Percentiles rank a stretch among this genome's conserved stretches.
Conservation (phyloP, 1,139 yeast species). For the Saccharomycopsis hybrid region DNA sequence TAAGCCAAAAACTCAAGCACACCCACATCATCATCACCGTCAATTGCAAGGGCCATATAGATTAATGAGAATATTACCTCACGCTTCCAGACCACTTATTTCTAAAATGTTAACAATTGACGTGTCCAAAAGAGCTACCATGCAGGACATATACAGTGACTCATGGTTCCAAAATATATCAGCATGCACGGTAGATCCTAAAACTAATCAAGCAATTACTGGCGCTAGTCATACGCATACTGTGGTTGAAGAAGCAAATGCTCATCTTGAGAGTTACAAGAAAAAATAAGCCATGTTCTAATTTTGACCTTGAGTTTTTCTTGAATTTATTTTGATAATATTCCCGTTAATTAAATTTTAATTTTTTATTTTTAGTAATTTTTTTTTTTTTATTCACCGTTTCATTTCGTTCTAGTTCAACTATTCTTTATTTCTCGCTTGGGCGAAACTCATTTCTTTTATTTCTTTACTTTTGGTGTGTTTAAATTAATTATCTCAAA, state of each 20-base stretch:
- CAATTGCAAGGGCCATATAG: conserved; percentile 65
- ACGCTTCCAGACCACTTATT: conserved; percentile 67
- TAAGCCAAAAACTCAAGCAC: too few relatives aligned
- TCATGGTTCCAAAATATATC: conserved; percentile 52
- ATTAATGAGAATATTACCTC: conserved; percentile 73
- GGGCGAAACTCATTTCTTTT: too few relatives aligned
- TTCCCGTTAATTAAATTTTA: too few relatives aligned
- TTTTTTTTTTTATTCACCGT: too few relatives aligned
- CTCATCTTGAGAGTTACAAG: background rate
- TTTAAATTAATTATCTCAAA: too few relatives aligned
- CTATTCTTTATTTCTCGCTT: too few relatives aligned
- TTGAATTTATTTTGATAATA: too few relatives aligned
- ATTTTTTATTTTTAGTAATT: too few relatives aligned
- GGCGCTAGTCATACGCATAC: conserved; percentile 55
- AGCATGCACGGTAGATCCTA: conserved; percentile 33
- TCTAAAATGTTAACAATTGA: conserved; percentile 68
- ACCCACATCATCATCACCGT: background rate
- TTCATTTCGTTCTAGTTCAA: too few relatives aligned
- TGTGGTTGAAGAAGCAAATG: conserved; percentile 30
- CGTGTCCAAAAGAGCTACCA: conserved; percentile 58
- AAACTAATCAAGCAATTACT: conserved; percentile 32
- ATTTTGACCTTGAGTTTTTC: too few relatives aligned
- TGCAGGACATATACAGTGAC: conserved; percentile 60
- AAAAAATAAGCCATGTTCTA: background rate
- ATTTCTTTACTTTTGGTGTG: too few relatives aligned